Conservation (phyloP, 2,329 filamentous ascomycete genomes). For the Calonectria fujianensis region DNA sequence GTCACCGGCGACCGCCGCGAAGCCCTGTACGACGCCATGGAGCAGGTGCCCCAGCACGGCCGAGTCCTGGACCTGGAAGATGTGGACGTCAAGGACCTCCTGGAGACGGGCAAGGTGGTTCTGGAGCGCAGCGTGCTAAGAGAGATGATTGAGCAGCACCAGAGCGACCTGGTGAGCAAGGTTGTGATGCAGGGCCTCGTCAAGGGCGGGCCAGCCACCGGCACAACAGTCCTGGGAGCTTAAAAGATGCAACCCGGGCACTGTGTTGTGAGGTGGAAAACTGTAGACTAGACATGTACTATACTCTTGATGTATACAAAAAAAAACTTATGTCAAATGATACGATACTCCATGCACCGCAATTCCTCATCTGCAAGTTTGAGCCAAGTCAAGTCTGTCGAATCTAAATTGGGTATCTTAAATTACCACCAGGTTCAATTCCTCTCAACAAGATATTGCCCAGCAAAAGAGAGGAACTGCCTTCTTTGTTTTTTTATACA, state of each 20-base stretch:
- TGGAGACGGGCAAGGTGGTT: conserved; percentile 89
- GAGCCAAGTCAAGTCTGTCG: not conserved
- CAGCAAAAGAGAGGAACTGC: not conserved
- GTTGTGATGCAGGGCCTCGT: conserved; percentile 66
- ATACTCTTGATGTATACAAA: conserved; percentile 53
- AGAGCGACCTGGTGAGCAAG: conserved; percentile 76
- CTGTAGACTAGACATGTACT: conserved; percentile 54
- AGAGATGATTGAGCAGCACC: conserved; percentile 82
- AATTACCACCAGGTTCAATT: conserved; percentile 19
- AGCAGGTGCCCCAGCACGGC: conserved; percentile 78
- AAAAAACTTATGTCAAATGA: conserved; percentile 24
- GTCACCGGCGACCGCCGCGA: conserved; percentile 79
- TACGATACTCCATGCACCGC: conserved; percentile 25
- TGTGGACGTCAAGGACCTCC: conserved; percentile 95
- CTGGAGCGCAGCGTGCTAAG: conserved; percentile 89
- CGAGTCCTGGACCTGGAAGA: conserved; percentile 82
- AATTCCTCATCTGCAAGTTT: not conserved
- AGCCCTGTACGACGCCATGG: conserved; percentile 80
- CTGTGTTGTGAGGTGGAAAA: conserved; percentile 14
- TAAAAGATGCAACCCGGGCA: conserved; percentile 30
- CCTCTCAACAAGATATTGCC: conserved; percentile 7
- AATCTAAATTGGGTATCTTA: conserved; percentile 40
- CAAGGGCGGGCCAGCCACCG: conserved; percentile 59
- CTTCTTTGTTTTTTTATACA: conserved; percentile 38
- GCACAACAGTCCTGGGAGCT: conserved; percentile 62